phyloP scores from a whole-genome alignment of 352 stramenopile species.

The Phytopythium ostracodes region DNA sequence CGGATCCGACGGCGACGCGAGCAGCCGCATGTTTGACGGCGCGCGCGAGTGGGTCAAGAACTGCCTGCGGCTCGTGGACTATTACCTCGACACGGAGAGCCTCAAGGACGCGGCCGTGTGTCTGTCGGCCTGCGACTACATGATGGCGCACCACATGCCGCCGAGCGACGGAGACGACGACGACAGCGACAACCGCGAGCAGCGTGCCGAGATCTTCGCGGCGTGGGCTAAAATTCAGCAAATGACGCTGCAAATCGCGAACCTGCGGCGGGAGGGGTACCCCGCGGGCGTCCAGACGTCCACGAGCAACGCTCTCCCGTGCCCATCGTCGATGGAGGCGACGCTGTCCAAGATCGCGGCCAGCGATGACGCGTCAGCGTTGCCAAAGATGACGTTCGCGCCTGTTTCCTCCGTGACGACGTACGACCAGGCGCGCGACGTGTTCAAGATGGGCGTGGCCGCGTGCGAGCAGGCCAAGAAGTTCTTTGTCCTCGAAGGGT shows the following conservation, averaged over 20 bases:
- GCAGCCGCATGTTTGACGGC: slow-evolving; percentile 12
- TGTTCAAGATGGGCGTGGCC: slow-evolving; percentile 61
- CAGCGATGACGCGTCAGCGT: background rate
- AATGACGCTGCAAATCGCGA: slow-evolving; percentile 37
- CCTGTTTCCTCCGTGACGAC: slow-evolving; percentile 18
- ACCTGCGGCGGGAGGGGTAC: slow-evolving; percentile 20
- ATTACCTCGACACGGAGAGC: slow-evolving; percentile 47
- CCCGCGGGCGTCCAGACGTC: background rate
- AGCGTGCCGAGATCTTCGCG: slow-evolving; percentile 37
- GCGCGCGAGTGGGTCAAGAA: slow-evolving; percentile 59
- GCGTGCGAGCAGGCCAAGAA: slow-evolving; percentile 36
- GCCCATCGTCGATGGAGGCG: slow-evolving; percentile 21
- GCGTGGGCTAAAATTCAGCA: slow-evolving; percentile 54
- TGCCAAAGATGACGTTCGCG: slow-evolving; percentile 24
- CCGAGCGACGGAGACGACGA: slow-evolving; percentile 1
- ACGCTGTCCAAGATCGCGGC: slow-evolving; percentile 16
- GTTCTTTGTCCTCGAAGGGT: slow-evolving; percentile 58
- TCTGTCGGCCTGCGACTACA: slow-evolving; percentile 38
- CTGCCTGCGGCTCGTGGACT: slow-evolving; percentile 50
- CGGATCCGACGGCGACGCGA: background rate
- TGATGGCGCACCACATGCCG: slow-evolving; percentile 23
- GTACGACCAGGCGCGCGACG: slow-evolving; percentile 46
- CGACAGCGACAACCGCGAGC: slow-evolving; percentile 16
- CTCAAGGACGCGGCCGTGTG: slow-evolving; percentile 41
- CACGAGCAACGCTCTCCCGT: slow-evolving; percentile 10